Percentiles rank a stretch among this genome's conserved stretches.
phyloP scores from a whole-genome alignment of 1,139 yeast genomes.

The Yamadazyma pseudoaaseri region DNA sequence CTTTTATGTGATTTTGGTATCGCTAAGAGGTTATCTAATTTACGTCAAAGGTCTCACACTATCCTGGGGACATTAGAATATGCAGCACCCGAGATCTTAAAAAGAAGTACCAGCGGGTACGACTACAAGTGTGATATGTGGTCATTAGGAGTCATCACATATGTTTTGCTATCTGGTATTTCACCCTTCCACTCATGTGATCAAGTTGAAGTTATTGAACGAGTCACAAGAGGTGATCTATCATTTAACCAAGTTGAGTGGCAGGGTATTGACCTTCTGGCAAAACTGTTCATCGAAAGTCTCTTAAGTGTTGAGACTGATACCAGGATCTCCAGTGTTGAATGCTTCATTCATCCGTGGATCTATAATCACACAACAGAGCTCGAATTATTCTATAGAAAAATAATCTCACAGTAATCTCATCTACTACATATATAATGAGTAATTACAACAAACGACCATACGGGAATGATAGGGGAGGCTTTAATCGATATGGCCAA shows the following conservation, averaged over 20 bases:
- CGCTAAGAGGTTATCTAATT: constrained; percentile 37
- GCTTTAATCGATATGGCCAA: background rate
- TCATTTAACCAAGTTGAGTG: too few relatives aligned
- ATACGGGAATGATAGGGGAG: background rate
- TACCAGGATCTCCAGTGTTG: constrained; percentile 30
- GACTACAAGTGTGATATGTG: constrained; percentile 61
- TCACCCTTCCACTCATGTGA: constrained; percentile 59
- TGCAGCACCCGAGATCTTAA: constrained; percentile 57
- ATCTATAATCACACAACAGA: constrained; percentile 22
- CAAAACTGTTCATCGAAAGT: background rate
- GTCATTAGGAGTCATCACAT: constrained; percentile 63
- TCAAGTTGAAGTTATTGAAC: constrained; percentile 35
- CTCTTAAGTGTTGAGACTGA: too few relatives aligned
- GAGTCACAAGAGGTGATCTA: constrained; percentile 37
- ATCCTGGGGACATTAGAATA: constrained; percentile 69
- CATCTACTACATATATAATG: too few relatives aligned
- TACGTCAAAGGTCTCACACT: constrained; percentile 44
- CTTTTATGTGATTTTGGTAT: constrained; percentile 68
- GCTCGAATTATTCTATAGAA: constrained; percentile 16
- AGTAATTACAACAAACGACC: background rate
- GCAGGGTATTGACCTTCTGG: constrained; percentile 13
- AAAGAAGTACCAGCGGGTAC: constrained; percentile 32
- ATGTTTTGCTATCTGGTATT: constrained; percentile 55
- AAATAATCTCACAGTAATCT: constrained; percentile 2
- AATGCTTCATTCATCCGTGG: constrained; percentile 44